Percentiles rank a stretch among this genome's conserved stretches.
Conservation (phyloP, 331 rosid species). For the Saraca asoca region DNA sequence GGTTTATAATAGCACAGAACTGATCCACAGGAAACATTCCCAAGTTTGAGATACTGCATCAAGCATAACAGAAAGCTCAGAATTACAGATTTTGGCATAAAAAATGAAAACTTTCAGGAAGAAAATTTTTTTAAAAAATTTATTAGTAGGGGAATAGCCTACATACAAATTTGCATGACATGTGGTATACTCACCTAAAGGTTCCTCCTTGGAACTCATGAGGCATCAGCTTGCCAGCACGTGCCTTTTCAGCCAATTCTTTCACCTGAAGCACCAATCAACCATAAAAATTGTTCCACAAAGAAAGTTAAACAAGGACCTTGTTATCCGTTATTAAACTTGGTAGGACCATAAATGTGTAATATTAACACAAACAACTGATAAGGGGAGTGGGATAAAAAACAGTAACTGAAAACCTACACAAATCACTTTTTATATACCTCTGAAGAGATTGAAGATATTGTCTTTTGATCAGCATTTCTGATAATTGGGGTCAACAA, state of each 20-base stretch:
- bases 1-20: conserved; percentile 95
- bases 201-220: conserved; percentile 95
- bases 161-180: conserved; percentile 17
- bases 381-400: neutral
- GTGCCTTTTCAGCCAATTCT: conserved; percentile 90
- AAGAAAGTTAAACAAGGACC: conserved; percentile 24
- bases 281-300: conserved; percentile 5
- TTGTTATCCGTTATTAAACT: conserved; percentile 23
- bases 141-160: neutral
- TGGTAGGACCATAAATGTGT: neutral
- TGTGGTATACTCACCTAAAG: conserved; percentile 67
- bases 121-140: neutral
- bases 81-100: conserved; percentile 29
- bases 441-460: conserved; percentile 85
- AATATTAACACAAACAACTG: conserved; percentile 15
- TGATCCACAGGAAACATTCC: conserved; percentile 98
- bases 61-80: conserved; percentile 25
- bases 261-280: conserved; percentile 59
- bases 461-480: conserved; percentile 91
- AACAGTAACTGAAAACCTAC: conserved; percentile 16
- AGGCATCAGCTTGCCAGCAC: conserved; percentile 83
- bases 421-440: conserved; percentile 42
- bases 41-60: conserved; percentile 94
- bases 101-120: neutral
- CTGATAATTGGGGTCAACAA: conserved; percentile 91